Evolutionary conservation across 2,329 filamentous ascomycete genomes (phyloP).

Genomic region (Hortaea werneckii): DNA sequence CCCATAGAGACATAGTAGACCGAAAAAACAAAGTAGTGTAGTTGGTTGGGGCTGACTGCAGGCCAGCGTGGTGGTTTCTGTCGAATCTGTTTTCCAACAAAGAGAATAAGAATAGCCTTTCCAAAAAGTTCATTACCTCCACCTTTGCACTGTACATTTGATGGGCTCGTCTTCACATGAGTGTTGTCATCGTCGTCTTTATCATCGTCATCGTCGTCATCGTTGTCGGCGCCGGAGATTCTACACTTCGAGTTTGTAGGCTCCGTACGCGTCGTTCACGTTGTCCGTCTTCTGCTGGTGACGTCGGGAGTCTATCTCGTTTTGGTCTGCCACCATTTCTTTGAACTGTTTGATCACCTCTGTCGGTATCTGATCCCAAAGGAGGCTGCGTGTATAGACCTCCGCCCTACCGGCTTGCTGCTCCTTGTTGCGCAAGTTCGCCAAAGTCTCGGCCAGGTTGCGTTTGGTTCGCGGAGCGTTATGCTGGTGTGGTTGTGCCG

Average conservation of each 20-base stretch:
- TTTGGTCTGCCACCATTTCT: constrained; percentile 67
- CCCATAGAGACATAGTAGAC: constrained; percentile 4
- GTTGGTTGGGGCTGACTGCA: neutral
- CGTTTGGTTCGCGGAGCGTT: constrained; percentile 40
- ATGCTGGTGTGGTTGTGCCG: constrained; percentile 3
- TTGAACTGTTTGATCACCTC: constrained; percentile 90
- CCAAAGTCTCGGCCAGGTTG: constrained; percentile 71
- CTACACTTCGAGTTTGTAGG: constrained; percentile 2
- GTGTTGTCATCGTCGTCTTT: neutral
- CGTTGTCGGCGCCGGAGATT: neutral
- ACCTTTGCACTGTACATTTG: neutral
- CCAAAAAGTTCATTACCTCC: neutral
- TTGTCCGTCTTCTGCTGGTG: constrained; percentile 9
- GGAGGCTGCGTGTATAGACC: constrained; percentile 81
- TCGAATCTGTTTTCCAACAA: neutral
- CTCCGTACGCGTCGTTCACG: constrained; percentile 2
- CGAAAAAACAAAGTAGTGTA: neutral
- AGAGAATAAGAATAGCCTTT: neutral
- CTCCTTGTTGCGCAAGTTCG: constrained; percentile 52
- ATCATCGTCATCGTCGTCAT: constrained; percentile 1
- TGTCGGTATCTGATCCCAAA: constrained; percentile 87
- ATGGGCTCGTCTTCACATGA: neutral
- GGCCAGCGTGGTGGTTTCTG: constrained; percentile 1
- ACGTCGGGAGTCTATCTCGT: constrained; percentile 19
- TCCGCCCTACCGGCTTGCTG: constrained; percentile 51